phyloP scores from a whole-genome alignment of 148 eudicot genomes.

The Polygonum maritimum region DNA sequence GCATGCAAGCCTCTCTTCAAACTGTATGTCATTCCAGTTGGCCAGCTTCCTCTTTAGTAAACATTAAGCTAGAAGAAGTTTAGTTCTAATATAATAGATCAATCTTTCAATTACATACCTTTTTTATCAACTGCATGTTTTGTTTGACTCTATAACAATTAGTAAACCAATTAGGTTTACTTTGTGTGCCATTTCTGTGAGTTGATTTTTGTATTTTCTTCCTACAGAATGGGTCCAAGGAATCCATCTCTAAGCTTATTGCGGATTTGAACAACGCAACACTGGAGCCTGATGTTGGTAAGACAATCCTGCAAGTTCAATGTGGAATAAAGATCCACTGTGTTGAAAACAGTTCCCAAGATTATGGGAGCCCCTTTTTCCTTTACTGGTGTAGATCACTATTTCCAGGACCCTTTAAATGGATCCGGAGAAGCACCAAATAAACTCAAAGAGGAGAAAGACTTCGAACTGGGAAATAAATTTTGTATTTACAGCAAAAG shows the following conservation, averaged over 20 bases:
- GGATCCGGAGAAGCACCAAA: too few relatives aligned
- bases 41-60: too few relatives aligned
- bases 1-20: neutral
- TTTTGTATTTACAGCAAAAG: too few relatives aligned
- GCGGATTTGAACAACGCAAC: conserved; percentile 78
- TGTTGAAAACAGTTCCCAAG: neutral
- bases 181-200: neutral
- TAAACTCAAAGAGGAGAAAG: too few relatives aligned
- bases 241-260: conserved; percentile 78
- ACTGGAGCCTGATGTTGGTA: conserved; percentile 93
- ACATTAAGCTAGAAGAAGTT: too few relatives aligned
- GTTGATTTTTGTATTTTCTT: neutral
- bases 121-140: neutral
- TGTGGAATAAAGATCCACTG: neutral
- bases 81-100: too few relatives aligned
- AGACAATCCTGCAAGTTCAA: conserved; percentile 16
- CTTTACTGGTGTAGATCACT: too few relatives aligned
- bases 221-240: conserved; percentile 81
- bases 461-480: too few relatives aligned
- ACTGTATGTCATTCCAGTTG: too few relatives aligned
- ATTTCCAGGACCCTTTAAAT: too few relatives aligned
- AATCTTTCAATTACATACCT: neutral
- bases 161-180: neutral
- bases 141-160: neutral
- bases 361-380: too few relatives aligned